Evolutionary conservation across 176 grass and related monocot genomes (phyloP).

Genomic region (Raddia distichophylla): DNA sequence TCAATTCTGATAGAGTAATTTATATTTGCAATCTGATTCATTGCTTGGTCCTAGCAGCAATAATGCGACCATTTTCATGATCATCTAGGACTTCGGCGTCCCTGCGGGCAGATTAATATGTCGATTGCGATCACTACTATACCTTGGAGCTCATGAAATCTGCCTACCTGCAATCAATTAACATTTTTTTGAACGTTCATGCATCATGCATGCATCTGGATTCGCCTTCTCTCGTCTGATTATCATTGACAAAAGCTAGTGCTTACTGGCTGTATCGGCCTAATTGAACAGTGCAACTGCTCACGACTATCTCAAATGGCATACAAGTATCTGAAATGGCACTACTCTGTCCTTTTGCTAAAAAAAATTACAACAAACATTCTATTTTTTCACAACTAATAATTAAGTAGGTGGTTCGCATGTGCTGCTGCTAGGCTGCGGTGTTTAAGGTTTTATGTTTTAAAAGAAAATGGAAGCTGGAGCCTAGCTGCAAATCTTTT

Average conservation of each 20-base stretch:
- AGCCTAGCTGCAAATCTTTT: neutral
- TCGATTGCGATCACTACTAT: neutral
- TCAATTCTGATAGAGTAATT: neutral
- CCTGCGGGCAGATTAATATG: neutral
- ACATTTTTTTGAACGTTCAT: neutral
- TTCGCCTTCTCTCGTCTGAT: neutral
- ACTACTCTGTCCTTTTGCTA: no score
- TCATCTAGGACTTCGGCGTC: neutral
- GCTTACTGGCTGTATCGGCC: neutral
- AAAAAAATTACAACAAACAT: no score
- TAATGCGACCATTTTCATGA: neutral
- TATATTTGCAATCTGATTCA: neutral
- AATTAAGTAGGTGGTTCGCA: neutral
- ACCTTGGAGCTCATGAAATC: neutral
- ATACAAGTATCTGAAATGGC: no score
- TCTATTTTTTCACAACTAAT: neutral
- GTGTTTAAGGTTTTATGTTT: neutral
- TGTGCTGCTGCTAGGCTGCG: neutral
- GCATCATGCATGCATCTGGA: neutral
- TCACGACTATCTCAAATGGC: neutral
- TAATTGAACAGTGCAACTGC: neutral
- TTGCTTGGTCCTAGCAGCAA: slow-evolving; percentile 14
- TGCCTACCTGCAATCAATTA: neutral
- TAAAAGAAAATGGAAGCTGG: neutral
- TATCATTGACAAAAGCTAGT: slow-evolving; percentile 7